Evolutionary conservation across 2,329 filamentous ascomycete genomes (phyloP).

Genomic region (Tolypocladium guangdongense): DNA sequence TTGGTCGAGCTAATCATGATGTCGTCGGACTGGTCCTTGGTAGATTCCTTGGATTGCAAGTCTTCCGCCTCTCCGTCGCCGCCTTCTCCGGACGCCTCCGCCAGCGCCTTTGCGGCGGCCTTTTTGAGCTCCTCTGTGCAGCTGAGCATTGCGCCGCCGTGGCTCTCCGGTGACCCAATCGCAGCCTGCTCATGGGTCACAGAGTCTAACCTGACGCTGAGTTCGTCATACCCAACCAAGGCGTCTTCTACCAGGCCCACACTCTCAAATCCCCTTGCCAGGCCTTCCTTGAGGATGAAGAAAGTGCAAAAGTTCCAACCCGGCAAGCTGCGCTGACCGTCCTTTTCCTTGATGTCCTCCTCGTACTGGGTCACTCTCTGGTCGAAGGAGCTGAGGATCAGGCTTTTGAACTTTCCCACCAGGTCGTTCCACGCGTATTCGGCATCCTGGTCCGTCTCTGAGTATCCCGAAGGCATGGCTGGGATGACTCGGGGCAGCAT

Average conservation of each 20-base stretch:
- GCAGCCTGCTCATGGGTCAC: conserved; percentile 64
- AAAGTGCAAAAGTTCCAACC: conserved; percentile 99
- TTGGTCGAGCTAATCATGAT: conserved; percentile 52
- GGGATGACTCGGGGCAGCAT: conserved; percentile 51
- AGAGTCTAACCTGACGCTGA: conserved; percentile 75
- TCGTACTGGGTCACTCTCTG: conserved; percentile 87
- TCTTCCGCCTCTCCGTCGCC: conserved; percentile 34
- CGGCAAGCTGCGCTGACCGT: conserved; percentile 73
- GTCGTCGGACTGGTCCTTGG: conserved; percentile 35
- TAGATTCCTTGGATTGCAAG: conserved; percentile 32
- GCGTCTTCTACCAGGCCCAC: conserved; percentile 94
- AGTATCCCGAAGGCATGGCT: conserved; percentile 51
- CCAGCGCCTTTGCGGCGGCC: conserved; percentile 41
- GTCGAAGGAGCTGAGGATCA: conserved; percentile 86
- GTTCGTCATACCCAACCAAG: conserved; percentile 86
- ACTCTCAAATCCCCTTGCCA: conserved; percentile 90
- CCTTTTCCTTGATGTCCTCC: conserved; percentile 91
- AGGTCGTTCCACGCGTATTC: conserved; percentile 77
- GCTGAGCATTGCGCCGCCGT: conserved; percentile 60
- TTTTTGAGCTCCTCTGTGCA: conserved; percentile 65
- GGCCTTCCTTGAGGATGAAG: conserved; percentile 91
- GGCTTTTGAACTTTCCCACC: conserved; percentile 72
- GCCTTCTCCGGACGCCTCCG: conserved; percentile 20
- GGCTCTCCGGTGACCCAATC: conserved; percentile 47
- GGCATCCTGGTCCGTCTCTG: conserved; percentile 65